These are phyloP conservation scores for Taiozyma sp. DNA, from an alignment of 1,139 yeast species.

Conservation along the genomic window DNA sequence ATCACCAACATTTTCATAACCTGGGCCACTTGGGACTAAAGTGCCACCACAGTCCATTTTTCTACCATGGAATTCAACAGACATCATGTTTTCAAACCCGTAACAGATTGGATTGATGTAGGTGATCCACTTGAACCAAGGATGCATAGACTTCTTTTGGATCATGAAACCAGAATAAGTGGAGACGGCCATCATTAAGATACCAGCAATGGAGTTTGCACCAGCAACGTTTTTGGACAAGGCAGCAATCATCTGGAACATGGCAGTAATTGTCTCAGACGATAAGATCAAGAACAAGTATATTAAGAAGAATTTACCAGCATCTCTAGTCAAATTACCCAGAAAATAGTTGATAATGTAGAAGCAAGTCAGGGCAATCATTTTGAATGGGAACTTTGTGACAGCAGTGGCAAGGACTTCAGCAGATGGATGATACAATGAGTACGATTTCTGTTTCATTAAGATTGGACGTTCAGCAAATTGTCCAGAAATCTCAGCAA, in stretches of 20 bases:
- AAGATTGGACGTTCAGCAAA: conserved; percentile 49
- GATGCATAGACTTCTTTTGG: conserved; percentile 56
- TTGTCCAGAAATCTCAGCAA: conserved; percentile 48
- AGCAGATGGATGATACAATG: conserved; percentile 57
- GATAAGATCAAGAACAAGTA: conserved; percentile 39
- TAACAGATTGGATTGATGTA: conserved; percentile 54
- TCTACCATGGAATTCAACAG: conserved; percentile 53
- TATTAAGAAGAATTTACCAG: conserved; percentile 52
- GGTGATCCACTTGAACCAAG: conserved; percentile 63
- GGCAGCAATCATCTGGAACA: conserved; percentile 49
- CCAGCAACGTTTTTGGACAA: conserved; percentile 40
- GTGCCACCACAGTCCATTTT: conserved; percentile 44
- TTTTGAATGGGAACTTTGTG: conserved; percentile 44
- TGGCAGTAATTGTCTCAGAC: conserved; percentile 37
- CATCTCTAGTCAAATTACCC: conserved; percentile 43
- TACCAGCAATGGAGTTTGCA: conserved; percentile 51
- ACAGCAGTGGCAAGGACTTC: conserved; percentile 46
- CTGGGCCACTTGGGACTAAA: conserved; percentile 48
- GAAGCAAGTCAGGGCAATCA: conserved; percentile 40
- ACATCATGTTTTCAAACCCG: conserved; percentile 51
- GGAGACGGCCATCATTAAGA: conserved; percentile 41
- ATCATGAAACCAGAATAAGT: conserved; percentile 54
- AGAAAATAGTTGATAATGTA: conserved; percentile 47
- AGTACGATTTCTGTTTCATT: conserved; percentile 51
- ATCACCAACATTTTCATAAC: conserved; percentile 35